These are phyloP conservation scores for Mycogone perniciosa DNA, from an alignment of 2,329 filamentous ascomycete species.

Conservation along the genomic window DNA sequence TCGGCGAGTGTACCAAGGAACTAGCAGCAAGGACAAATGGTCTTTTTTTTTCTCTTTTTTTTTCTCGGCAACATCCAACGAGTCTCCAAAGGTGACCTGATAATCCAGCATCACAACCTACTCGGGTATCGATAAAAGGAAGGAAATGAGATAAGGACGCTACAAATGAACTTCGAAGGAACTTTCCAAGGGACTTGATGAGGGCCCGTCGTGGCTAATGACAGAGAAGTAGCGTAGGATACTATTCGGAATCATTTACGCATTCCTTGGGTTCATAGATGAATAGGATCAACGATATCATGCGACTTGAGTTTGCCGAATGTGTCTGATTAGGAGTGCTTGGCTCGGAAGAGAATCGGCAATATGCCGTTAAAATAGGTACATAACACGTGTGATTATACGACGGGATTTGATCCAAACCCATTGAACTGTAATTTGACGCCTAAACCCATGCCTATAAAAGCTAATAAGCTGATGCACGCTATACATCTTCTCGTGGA, in stretches of 20 bases:
- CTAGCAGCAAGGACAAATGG: too few species aligned
- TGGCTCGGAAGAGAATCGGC: too few species aligned
- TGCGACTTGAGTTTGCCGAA: not conserved
- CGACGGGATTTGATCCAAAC: not conserved
- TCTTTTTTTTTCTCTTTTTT: not conserved
- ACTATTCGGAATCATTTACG: conserved; percentile 28
- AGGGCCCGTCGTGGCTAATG: not conserved
- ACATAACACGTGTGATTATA: too few species aligned
- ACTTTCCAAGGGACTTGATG: not conserved
- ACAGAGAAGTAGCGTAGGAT: conserved; percentile 4
- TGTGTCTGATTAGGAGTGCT: too few species aligned
- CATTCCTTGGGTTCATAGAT: conserved; percentile 31
- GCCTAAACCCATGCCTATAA: not conserved
- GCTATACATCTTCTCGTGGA: not conserved
- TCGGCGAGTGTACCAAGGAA: too few species aligned
- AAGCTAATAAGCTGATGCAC: not conserved
- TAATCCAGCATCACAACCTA: not conserved
- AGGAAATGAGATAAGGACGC: too few species aligned
- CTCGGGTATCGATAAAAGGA: not conserved
- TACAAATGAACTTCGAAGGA: too few species aligned
- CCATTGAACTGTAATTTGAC: not conserved
- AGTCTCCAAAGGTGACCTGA: too few species aligned
- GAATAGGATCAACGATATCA: conserved; percentile 27
- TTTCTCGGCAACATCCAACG: not conserved
- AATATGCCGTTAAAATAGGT: too few species aligned